Evolutionary conservation across 495 filamentous ascomycete genomes (phyloP), one percentile per base, ranked within the genome.

Genomic region (Penicillium lividum): DNA sequence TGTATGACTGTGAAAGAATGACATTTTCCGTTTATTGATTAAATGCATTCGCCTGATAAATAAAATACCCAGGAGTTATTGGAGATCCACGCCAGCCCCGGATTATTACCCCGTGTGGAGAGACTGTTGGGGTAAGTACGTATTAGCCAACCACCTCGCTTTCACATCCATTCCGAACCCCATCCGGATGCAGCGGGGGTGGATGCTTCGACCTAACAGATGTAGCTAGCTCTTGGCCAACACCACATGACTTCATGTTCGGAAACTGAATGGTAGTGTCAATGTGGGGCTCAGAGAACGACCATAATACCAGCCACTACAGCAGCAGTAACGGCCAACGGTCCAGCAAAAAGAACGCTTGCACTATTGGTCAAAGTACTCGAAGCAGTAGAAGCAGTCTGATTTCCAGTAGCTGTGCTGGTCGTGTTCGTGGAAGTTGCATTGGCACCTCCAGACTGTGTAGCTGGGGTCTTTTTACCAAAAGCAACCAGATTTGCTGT

Each of bases 401-500:
- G 13, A 15, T 13, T 40, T 40, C 38, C 38, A 40, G 13, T 16
- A 15, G 38, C 38, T 16, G 38, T 40, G 13, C 13, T 40, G 38
- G 6, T 40, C 15, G 38, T n/a, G 38, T n/a, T 40, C 10, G 38
- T n/a, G 38, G 38, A 40, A 6, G 38, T 40, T n/a, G 13, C 38
- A 16, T 16, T 40, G 3, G 38, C 13, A 7, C 38, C 15, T 16
- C 5, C 38, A 16, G 38, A n/a, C 15, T 15, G 15, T 5, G 13
- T 40, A 13, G 13, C 15, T 15, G n/a, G 1, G 13, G 10, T 31
- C 28, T 42, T 10, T 4, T 53, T 29, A 18, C 45, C 27, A 52
- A 82, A 66, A 7, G 69, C 60, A 51, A 82, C 72, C 29, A 86
- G 55, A 46, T 80, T 77, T 16, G 76, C 65, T 49, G 82, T 72